Base-by-base conservation (phyloP, 257 asterid genomes). In the Solanum neorickii region DNA sequence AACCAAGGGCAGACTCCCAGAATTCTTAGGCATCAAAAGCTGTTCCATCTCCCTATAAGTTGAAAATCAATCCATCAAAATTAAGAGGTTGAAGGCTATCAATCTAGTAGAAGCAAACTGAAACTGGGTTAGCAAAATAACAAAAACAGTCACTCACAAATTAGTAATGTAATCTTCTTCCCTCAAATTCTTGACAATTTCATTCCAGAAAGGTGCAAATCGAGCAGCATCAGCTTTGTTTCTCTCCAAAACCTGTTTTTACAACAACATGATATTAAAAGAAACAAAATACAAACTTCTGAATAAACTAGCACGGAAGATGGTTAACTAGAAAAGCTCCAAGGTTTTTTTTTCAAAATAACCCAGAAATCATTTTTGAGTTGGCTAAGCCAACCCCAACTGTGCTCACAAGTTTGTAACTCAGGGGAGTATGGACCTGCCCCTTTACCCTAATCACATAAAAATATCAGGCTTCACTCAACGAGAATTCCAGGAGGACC, bases 161-260 rank as follows among this genome's bases (percentile, higher is more conserved):
- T 91, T 91, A 73, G 92, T 92, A 76, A 95, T 35, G 91, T 94
- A 95, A 91, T 97, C 99, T 90, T 97, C 99, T 88, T 97, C 99
- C 91, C 99, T 93, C 92, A 97, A 88, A 91, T 93, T 97, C 93
- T 72, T 93, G 78, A 97, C 37, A 68, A 97, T 97, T 91, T 97
- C 99, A 89, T 97, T 97, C 99, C 99, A 95, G 87, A 97, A 95
- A 60, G 99, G 99, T 84, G 99, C 96, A 92, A 97, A 97, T 87
- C 89, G 94, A 87, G 95, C 94, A 90, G 98, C 99, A 91, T 95
- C 97, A 72, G 85, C 78, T 91, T 95, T 97, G 90, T 86, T 90
- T 88, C 92, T 52, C 87, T 91, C 94, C 90, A 91, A 69, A 62
- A 66, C 94, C 99, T 95, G 68, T n/a, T 90, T 93, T 85, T 69